Base-by-base conservation (phyloP, 345 rosid genomes). In the Rhizophora mangle region DNA sequence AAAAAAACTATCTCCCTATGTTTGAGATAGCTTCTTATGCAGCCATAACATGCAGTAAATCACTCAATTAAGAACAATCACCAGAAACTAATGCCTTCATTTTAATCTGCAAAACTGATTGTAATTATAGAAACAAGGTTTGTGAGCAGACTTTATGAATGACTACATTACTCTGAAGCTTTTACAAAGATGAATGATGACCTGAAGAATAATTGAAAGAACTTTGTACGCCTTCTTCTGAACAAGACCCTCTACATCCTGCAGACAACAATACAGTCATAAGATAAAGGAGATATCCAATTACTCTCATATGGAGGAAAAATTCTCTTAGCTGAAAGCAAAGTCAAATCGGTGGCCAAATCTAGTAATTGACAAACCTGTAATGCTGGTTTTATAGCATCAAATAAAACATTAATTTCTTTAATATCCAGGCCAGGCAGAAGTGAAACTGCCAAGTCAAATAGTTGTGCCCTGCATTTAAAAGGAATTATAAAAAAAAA, bases 221-320 rank as follows among this genome's bases (percentile, higher is more conserved):
- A 85, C 96, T 82, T 87, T 95, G 82, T 92, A 95, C 47, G 96
- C 97, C 83, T 86, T 95, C 88, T 95, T 95, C 72, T 95, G 99
- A 69, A 89, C 79, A 59, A 81, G 66, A 47, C 97, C 91, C 64
- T 86, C 90, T 59, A 72, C 57, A 70, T 89, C 93, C 99, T 90
- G 87, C 85, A 80, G 59, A 77, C 58, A 60, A 64, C 31, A 76
- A 19, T 4, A 63, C 60, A 56, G 60, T 13, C 18, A 43, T 13
- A 4, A 0, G 16, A 43, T 43, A 13, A 37, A 37, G 43, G 47
- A 43, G 47, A 43, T 43, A 13, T 43, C 49, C 49, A 13, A 15
- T 43, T 43, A 43, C 18, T 43, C 49, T 43, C 3, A 4, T 43
- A 13, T 43, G 18, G 5, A 13, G 16, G 49, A 43, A 43, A 43